Evolutionary conservation across 1,284 basidiomycete species (phyloP), one percentile per base, ranked within the genome.

Genomic region (Tilletia setariae): DNA sequence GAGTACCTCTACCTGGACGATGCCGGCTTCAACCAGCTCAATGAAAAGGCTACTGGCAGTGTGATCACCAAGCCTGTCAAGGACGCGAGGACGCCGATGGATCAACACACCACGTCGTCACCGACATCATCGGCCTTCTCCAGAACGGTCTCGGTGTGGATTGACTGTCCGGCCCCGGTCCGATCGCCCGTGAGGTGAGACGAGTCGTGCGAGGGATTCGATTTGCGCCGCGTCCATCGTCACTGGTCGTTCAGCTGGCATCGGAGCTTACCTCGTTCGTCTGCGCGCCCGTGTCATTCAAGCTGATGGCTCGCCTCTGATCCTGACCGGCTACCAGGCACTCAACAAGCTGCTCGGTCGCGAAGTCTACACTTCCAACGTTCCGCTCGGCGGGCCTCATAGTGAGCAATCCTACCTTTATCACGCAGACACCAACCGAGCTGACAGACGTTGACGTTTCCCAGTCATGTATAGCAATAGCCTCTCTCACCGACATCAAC

Each of bases 221-320:
- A 97, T 98, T 83, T 99, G 98, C 87, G 98, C 96, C 65, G 94
- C 98, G 83, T 98, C 96, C 23, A 89, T 99, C 79, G 95, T 98
- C 77, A 97, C 94, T 53, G 96, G 94, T 76, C 92, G 96, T 67
- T 98, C 94, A 3, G 96, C 98, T 76, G 96, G 96, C 85, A 99
- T 98, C 79, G 96, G 96, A 82, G 96, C 96, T 46, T 98, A 99
- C 84, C 91, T 99, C 68, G 94, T 98, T 68, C 93, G 96, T 78
- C 89, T 98, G 51, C 96, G 96, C 78, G 92, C 98, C 85, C 91
- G 96, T 79, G 92, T 96, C 2, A 93, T 99, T 65, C 96, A 99
- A 84, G 96, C 98, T 67, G 96, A 98, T 84, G 94, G 95, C 63
- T 95, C 98, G 81, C 96, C 96, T 1, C 97, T 99, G 85, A 99